Evolutionary conservation across 257 asterid genomes (phyloP), one percentile per base, ranked within the genome.

Genomic region (Solanum neorickii): DNA sequence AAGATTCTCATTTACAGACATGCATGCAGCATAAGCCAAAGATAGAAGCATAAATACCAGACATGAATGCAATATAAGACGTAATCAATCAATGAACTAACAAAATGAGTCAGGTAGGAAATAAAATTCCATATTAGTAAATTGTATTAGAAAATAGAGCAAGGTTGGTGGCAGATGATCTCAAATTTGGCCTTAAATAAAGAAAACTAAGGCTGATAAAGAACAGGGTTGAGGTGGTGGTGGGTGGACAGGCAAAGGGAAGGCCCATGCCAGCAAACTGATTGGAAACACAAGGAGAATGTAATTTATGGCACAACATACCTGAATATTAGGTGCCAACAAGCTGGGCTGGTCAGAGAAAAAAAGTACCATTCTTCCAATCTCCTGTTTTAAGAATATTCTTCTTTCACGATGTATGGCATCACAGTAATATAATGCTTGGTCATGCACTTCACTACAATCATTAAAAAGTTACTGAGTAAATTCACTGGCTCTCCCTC

Each of bases 241-340:
- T 68, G 31, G 44, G 13, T 27, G 42, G 31, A 75, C 83, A 70
- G 33, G 83, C 25, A 70, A 70, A 86, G 31, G 69, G 66, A 70
- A 70, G 27, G 87, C 49, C 44, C 87, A 47, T 47, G 39, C 9
- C 47, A 59, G 49, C 39, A 84, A 84, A 68, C 78, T 65, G 65
- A 69, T 29, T 29, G 76, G 13, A 56, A 39, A 84, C 59, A 27
- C 21, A 8, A 84, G 11, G 5, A 66, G 44, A 66, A 18, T 84
- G 46, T 66, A 65, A 46, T 29, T 69, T 46, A 85, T 49, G 62
- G 44, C 18, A 4, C 68, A 85, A 70, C 35, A 70, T 69, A 97
- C 99, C 99, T 97, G 99, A 90, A 97, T 95, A 93, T 96, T 97
- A 88, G 99, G 99, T 90, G 99, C 99, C 91, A 97, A 90, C 89